Conservation (phyloP, 805 yeast species). For the Trichomonascus vanleenenianus region DNA sequence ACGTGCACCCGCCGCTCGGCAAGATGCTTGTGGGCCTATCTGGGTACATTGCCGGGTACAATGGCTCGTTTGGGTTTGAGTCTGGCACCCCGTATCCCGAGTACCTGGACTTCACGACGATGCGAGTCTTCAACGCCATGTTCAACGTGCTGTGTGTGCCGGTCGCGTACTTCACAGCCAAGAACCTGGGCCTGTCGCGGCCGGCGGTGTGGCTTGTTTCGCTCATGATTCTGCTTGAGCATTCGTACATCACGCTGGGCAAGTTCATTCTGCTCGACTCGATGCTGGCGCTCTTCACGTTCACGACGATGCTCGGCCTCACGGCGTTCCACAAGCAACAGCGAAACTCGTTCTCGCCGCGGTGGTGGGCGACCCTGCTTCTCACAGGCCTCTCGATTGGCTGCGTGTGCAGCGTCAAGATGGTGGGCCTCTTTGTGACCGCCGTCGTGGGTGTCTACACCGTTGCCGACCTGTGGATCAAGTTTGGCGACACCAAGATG, state of each 20-base stretch:
- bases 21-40: conserved; percentile 86
- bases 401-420: conserved; percentile 85
- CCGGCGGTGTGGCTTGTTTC: conserved; percentile 72
- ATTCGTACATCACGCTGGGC: conserved; percentile 75
- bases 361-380: conserved; percentile 92
- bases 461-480: conserved; percentile 76
- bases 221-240: conserved; percentile 66
- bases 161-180: conserved; percentile 73
- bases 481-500: conserved; percentile 53
- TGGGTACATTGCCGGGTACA: conserved; percentile 78
- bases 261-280: conserved; percentile 89
- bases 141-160: conserved; percentile 85
- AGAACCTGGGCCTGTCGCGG: conserved; percentile 63
- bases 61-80: conserved; percentile 85
- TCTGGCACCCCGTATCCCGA: conserved; percentile 75
- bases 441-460: conserved; percentile 86
- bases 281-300: conserved; percentile 81
- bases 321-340: conserved; percentile 60
- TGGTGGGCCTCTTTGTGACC: conserved; percentile 94
- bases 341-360: conserved; percentile 53
- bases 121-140: conserved; percentile 82
- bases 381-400: conserved; percentile 84
- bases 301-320: conserved; percentile 68
- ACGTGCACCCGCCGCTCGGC: conserved; percentile 96
- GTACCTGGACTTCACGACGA: conserved; percentile 62